Conservation (phyloP, 176 grass and related monocot genomes). For the Ananas comosus region DNA sequence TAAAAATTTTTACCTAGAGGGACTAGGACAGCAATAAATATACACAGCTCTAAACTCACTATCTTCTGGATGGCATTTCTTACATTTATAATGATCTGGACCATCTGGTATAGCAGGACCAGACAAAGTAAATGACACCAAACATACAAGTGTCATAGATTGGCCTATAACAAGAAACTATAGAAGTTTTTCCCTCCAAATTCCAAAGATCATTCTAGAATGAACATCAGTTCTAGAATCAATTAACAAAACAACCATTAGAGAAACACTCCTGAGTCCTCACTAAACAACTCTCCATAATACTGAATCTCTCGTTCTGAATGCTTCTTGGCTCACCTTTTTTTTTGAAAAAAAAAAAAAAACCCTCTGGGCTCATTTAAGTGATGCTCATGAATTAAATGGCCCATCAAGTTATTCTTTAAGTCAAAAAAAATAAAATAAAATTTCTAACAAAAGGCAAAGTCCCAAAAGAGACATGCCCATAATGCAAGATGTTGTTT, state of each 20-base stretch:
- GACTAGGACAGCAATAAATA: neutral
- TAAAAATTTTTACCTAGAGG: neutral
- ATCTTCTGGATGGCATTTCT: neutral
- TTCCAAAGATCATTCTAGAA: neutral
- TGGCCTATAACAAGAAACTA: neutral
- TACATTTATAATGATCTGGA: neutral
- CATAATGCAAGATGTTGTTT: slow-evolving; percentile 23
- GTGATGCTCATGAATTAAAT: slow-evolving; percentile 16
- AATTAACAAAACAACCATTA: neutral
- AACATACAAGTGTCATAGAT: neutral
- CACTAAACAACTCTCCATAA: neutral
- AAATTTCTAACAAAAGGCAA: slow-evolving; percentile 30
- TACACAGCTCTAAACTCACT: neutral
- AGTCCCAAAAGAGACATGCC: slow-evolving; percentile 26
- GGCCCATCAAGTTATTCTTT: slow-evolving; percentile 5
- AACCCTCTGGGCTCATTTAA: neutral
- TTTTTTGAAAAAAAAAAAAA: too few relatives aligned
- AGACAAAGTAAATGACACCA: neutral
- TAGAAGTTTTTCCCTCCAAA: neutral
- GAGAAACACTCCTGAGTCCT: neutral
- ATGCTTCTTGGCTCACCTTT: neutral
- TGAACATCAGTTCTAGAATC: neutral
- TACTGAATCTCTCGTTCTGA: neutral
- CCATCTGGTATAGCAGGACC: neutral
- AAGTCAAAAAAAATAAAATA: slow-evolving; percentile 8